These are phyloP conservation scores for Biscogniauxia marginata DNA, from an alignment of 2,329 filamentous ascomycete genomes.

Conservation along the genomic window DNA sequence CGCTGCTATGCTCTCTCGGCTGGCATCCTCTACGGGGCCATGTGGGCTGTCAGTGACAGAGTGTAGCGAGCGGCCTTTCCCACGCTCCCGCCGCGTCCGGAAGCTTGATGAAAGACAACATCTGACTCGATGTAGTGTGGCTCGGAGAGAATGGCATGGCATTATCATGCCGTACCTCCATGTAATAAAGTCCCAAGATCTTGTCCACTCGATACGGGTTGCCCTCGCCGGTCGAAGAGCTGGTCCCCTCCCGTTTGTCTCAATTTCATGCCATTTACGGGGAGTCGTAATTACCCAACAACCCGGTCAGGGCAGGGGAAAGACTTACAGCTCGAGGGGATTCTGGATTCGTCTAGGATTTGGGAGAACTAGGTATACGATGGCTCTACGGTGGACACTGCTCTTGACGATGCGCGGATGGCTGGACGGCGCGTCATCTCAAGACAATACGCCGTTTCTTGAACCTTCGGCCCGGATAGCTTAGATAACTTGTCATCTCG, in stretches of 20 bases:
- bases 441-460: background rate
- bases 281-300: background rate
- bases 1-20: conserved; percentile 12
- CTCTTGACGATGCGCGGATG: background rate
- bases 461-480: background rate
- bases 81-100: conserved; percentile 8
- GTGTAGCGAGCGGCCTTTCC: conserved; percentile 8
- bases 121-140: conserved; percentile 1
- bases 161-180: conserved; percentile 1
- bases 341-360: background rate
- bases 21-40: conserved; percentile 7
- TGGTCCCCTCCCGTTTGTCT: background rate
- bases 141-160: conserved; percentile 1
- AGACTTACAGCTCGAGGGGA: background rate
- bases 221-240: conserved; percentile 4
- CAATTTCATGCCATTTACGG: background rate
- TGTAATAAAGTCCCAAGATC: background rate
- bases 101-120: conserved; percentile 12
- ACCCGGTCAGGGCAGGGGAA: background rate
- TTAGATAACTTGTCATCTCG: conserved; percentile 1
- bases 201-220: conserved; percentile 18
- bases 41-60: conserved; percentile 17
- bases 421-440: background rate
- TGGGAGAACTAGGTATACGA: background rate
- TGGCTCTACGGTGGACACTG: too few relatives aligned